Evolutionary conservation across 2,329 filamentous ascomycete genomes (phyloP).

Genomic region (Rachicladosporium sp.): DNA sequence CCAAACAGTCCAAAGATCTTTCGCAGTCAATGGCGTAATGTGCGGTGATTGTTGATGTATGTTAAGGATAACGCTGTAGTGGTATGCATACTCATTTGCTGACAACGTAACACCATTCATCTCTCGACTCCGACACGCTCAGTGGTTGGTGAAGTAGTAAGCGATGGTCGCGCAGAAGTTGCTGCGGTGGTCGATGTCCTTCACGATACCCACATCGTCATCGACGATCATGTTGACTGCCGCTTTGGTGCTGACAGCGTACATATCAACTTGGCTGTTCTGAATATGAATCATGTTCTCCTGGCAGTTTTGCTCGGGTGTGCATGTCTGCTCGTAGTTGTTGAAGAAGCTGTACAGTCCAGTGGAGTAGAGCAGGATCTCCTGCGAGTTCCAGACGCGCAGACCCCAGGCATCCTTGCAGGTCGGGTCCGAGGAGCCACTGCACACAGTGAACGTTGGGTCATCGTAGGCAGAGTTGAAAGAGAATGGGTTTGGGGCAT

Average conservation of each 20-base stretch:
- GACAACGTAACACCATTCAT: too few species aligned
- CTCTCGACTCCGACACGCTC: background rate
- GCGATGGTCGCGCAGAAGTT: slow-evolving; percentile 38
- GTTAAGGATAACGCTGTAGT: too few species aligned
- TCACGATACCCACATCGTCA: slow-evolving; percentile 22
- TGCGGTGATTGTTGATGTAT: too few species aligned
- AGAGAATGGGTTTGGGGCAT: slow-evolving; percentile 43
- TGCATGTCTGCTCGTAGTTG: slow-evolving; percentile 42
- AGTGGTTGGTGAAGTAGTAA: slow-evolving; percentile 14
- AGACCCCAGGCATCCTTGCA: slow-evolving; percentile 36
- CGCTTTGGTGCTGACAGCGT: slow-evolving; percentile 37
- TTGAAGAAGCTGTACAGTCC: slow-evolving; percentile 49
- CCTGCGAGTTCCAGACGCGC: slow-evolving; percentile 24
- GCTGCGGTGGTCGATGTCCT: slow-evolving; percentile 34
- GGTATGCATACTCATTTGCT: too few species aligned
- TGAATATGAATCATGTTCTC: slow-evolving; percentile 36
- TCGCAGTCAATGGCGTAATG: too few species aligned
- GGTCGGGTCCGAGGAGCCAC: slow-evolving; percentile 10
- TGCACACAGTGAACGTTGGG: slow-evolving; percentile 27
- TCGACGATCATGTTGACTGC: slow-evolving; percentile 37
- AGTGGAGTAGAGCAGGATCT: slow-evolving; percentile 34
- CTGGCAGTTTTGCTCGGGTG: slow-evolving; percentile 38
- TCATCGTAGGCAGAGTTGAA: slow-evolving; percentile 32
- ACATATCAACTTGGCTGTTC: slow-evolving; percentile 32
- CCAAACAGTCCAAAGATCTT: too few species aligned